Conservation (phyloP, 2,329 filamentous ascomycete genomes). For the Colletotrichum eleusines region DNA sequence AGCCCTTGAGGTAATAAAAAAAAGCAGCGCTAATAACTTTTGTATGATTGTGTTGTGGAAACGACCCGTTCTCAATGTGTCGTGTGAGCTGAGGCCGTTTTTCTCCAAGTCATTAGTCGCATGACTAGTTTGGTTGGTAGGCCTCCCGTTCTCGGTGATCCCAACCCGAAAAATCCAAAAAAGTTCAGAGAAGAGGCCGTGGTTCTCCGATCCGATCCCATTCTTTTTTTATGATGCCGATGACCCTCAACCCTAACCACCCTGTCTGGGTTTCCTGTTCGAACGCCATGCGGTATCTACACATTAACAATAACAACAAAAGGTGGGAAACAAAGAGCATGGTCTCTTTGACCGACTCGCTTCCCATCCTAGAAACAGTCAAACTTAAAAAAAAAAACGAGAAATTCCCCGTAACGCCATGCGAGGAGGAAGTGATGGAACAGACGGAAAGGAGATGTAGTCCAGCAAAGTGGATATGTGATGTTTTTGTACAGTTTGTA, state of each 20-base stretch:
- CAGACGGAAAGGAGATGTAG: slow-evolving; percentile 36
- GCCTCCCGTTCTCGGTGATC: slow-evolving; percentile 16
- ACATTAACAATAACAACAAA: slow-evolving; percentile 40
- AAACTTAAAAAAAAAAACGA: not conserved
- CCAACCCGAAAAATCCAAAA: slow-evolving; percentile 41
- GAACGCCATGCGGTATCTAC: slow-evolving; percentile 42
- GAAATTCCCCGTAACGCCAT: slow-evolving; percentile 36
- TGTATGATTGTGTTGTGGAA: slow-evolving; percentile 10
- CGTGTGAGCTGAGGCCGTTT: not conserved
- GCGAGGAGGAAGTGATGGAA: slow-evolving; percentile 37
- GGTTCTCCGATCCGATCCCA: slow-evolving; percentile 34
- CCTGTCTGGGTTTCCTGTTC: slow-evolving; percentile 17
- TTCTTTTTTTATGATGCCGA: slow-evolving; percentile 38
- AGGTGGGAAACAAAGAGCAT: not conserved
- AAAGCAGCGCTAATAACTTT: slow-evolving; percentile 29
- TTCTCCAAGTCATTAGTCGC: slow-evolving; percentile 21
- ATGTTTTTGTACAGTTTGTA: slow-evolving; percentile 39
- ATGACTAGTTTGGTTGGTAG: slow-evolving; percentile 36
- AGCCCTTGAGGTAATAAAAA: not conserved
- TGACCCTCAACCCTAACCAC: slow-evolving; percentile 7
- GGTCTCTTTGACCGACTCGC: slow-evolving; percentile 10
- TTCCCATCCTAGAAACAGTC: too few relatives aligned
- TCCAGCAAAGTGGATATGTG: slow-evolving; percentile 22
- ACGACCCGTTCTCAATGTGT: slow-evolving; percentile 11
- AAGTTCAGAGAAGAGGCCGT: slow-evolving; percentile 24